Percentiles rank a stretch among this genome's conserved stretches.
These are phyloP conservation scores for Daedalea quercina DNA, from an alignment of 768 basidiomycete species.

Conservation along the genomic window DNA sequence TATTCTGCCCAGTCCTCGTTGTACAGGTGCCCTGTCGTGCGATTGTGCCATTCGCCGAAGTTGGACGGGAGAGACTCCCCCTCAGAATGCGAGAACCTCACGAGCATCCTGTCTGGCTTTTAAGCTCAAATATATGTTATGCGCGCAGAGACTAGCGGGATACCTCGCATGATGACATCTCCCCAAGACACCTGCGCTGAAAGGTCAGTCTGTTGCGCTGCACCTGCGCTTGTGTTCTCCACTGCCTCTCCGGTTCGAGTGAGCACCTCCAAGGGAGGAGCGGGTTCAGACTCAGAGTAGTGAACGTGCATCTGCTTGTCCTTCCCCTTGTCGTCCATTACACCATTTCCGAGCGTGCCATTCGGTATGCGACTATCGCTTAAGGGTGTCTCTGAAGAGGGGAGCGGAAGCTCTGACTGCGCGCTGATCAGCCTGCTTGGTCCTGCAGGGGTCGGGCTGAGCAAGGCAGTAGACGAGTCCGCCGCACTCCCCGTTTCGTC, in stretches of 20 bases:
- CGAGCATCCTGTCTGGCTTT: slow-evolving; percentile 79
- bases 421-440: slow-evolving; percentile 1
- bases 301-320: slow-evolving; percentile 13
- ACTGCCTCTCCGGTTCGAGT: slow-evolving; percentile 49
- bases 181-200: slow-evolving; percentile 28
- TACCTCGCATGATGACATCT: slow-evolving; percentile 73
- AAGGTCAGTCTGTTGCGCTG: slow-evolving; percentile 26
- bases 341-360: background rate
- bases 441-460: background rate
- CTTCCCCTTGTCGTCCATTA: slow-evolving; percentile 17
- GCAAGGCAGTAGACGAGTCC: slow-evolving; percentile 12
- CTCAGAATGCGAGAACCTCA: slow-evolving; percentile 63
- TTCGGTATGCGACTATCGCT: background rate
- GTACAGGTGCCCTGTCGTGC: slow-evolving; percentile 51
- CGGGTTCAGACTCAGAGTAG: slow-evolving; percentile 29
- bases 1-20: slow-evolving; percentile 76
- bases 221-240: slow-evolving; percentile 59
- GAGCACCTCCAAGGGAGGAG: slow-evolving; percentile 60
- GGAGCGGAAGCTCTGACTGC: no score
- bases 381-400: background rate
- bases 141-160: background rate
- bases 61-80: slow-evolving; percentile 37
- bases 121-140: slow-evolving; percentile 8
- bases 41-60: slow-evolving; percentile 67
- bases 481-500: background rate